These are phyloP conservation scores for Protomyces arabidopsidicola DNA, from an alignment of 1,139 yeast genomes.

Conservation along the genomic window DNA sequence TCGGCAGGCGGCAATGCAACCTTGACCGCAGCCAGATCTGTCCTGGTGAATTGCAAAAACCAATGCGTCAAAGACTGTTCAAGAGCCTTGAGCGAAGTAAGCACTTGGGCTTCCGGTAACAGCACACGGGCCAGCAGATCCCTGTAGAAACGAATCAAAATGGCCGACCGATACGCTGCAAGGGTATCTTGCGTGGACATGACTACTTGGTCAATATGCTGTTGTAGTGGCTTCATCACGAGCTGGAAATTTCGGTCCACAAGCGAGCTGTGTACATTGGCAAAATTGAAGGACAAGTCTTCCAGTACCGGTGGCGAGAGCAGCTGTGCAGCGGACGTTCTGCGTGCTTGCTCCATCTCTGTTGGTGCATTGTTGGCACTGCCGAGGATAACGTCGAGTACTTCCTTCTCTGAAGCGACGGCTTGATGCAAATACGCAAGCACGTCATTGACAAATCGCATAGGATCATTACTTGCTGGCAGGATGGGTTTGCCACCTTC, in stretches of 20 bases:
- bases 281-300: constrained; percentile 4
- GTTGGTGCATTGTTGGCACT: constrained; percentile 38
- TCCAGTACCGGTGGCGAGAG: neutral
- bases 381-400: constrained; percentile 53
- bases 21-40: constrained; percentile 18
- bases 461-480: constrained; percentile 72
- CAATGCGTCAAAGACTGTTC: constrained; percentile 33
- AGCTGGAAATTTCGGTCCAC: constrained; percentile 10
- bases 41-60: constrained; percentile 24
- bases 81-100: constrained; percentile 4
- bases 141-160: constrained; percentile 61
- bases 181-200: constrained; percentile 59
- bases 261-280: constrained; percentile 12
- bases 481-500: constrained; percentile 50
- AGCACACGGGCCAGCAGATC: constrained; percentile 58
- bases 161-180: constrained; percentile 55
- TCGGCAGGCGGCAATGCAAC: constrained; percentile 18
- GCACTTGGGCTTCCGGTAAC: constrained; percentile 12
- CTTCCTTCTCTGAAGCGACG: constrained; percentile 84
- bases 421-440: constrained; percentile 84
- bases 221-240: constrained; percentile 25
- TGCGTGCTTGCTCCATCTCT: constrained; percentile 36
- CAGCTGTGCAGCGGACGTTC: neutral
- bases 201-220: constrained; percentile 61
- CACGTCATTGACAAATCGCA: constrained; percentile 77